A percentile compares a stretch with the other conserved stretches of the same genome.
These are phyloP conservation scores for Calonectria pauciramosa DNA, from an alignment of 2,329 filamentous ascomycete genomes.

Conservation along the genomic window DNA sequence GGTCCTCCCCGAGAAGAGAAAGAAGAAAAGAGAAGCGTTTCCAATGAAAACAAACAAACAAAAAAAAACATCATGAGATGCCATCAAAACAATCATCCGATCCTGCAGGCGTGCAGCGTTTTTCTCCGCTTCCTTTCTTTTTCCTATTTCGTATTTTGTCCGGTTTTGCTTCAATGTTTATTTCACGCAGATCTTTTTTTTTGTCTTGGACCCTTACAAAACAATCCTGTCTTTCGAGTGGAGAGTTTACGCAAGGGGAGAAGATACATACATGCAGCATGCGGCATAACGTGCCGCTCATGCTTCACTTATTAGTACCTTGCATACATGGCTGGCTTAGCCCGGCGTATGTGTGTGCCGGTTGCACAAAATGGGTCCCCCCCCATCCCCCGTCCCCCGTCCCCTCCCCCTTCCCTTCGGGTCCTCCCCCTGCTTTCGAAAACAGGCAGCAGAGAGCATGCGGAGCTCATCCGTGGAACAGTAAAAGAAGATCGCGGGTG, in stretches of 20 bases:
- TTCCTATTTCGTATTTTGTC: not conserved
- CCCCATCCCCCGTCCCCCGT: not conserved
- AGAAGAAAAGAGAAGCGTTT: not conserved
- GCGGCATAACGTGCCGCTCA: not conserved
- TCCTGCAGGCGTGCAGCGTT: not conserved
- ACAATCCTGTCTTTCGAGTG: not conserved
- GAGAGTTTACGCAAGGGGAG: conserved; percentile 1
- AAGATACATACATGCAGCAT: not conserved
- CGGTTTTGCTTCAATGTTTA: not conserved
- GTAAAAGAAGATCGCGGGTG: not conserved
- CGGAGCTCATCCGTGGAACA: not conserved
- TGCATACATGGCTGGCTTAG: not conserved
- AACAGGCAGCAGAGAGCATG: not conserved
- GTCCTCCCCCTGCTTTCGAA: not conserved
- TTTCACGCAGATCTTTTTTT: not conserved
- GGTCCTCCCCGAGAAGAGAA: not conserved
- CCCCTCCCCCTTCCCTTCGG: not conserved
- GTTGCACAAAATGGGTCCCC: conserved; percentile 5
- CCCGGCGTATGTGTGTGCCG: not conserved
- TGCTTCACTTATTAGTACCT: conserved; percentile 4
- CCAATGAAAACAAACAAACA: not conserved
- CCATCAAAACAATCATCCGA: not conserved
- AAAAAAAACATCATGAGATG: not conserved
- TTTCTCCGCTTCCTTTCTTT: not conserved
- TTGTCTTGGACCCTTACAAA: not conserved